Conservation (phyloP, 2,329 filamentous ascomycete species). For the Pseudogymnoascus sp. region DNA sequence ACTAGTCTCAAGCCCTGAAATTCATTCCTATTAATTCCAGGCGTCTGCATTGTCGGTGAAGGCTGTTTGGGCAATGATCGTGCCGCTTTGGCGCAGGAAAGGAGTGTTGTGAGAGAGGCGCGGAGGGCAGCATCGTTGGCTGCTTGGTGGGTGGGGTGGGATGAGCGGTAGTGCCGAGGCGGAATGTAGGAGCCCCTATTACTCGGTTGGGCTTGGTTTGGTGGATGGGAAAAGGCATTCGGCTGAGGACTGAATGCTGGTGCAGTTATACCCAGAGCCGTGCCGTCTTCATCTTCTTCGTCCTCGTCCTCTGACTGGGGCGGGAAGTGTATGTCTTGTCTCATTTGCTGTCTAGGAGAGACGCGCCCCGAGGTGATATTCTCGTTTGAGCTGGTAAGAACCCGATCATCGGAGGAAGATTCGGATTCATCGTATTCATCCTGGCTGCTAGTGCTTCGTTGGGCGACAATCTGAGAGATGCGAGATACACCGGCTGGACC, state of each 20-base stretch:
- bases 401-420: conserved; percentile 73
- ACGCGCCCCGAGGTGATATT: conserved; percentile 31
- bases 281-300: conserved; percentile 67
- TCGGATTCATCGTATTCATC: conserved; percentile 94
- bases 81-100: conserved; percentile 91
- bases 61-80: conserved; percentile 63
- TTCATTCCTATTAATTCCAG: conserved; percentile 26
- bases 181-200: conserved; percentile 28
- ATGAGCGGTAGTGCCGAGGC: conserved; percentile 23
- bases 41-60: conserved; percentile 4
- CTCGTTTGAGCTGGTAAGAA: conserved; percentile 52
- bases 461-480: conserved; percentile 33
- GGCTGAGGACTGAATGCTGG: conserved; percentile 72
- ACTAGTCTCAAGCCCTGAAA: conserved; percentile 52
- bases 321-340: conserved; percentile 23
- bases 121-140: conserved; percentile 91
- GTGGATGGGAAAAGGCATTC: conserved; percentile 84
- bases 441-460: conserved; percentile 62
- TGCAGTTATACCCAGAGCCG: conserved; percentile 58
- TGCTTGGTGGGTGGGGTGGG: conserved; percentile 53
- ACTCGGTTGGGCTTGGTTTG: conserved; percentile 37
- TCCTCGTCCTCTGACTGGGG: conserved; percentile 32
- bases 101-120: conserved; percentile 84
- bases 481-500: conserved; percentile 29
- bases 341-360: conserved; percentile 22